Conservation (phyloP, 164 flowering plant genomes). For the Macadamia tetraphylla region DNA sequence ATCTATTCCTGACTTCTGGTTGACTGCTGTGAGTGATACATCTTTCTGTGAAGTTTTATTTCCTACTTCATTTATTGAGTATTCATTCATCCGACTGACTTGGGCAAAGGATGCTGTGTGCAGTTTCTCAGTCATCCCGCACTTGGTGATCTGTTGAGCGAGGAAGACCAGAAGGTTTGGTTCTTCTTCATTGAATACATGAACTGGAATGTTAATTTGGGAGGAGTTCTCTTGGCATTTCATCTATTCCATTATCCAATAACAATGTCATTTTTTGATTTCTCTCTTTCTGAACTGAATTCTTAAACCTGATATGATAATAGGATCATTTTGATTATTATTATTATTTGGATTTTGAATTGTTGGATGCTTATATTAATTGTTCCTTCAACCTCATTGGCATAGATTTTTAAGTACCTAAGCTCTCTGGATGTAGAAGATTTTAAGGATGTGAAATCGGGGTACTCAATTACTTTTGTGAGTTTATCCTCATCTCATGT, state of each 20-base stretch:
- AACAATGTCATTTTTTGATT: not conserved
- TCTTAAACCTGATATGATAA: not conserved
- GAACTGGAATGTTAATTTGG: not conserved
- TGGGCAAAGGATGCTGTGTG: constrained; percentile 9
- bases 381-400: not conserved
- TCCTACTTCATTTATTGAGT: not conserved
- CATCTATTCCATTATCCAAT: not conserved
- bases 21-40: constrained; percentile 71
- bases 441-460: constrained; percentile 29
- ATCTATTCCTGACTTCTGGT: constrained; percentile 94
- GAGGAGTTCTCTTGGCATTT: not conserved
- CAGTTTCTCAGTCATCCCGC: constrained; percentile 49
- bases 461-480: constrained; percentile 30
- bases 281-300: not conserved
- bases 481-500: constrained; percentile 7
- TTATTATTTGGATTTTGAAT: not conserved
- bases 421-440: constrained; percentile 39
- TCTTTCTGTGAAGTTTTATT: not conserved
- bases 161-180: constrained; percentile 44
- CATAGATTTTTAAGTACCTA: constrained; percentile 41
- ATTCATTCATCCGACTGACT: not conserved
- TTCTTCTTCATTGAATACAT: not conserved
- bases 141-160: constrained; percentile 39
- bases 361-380: not conserved
- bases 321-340: not conserved